These are phyloP conservation scores for Knoxdaviesia proteae DNA, from an alignment of 2,329 filamentous ascomycete species.

Conservation along the genomic window DNA sequence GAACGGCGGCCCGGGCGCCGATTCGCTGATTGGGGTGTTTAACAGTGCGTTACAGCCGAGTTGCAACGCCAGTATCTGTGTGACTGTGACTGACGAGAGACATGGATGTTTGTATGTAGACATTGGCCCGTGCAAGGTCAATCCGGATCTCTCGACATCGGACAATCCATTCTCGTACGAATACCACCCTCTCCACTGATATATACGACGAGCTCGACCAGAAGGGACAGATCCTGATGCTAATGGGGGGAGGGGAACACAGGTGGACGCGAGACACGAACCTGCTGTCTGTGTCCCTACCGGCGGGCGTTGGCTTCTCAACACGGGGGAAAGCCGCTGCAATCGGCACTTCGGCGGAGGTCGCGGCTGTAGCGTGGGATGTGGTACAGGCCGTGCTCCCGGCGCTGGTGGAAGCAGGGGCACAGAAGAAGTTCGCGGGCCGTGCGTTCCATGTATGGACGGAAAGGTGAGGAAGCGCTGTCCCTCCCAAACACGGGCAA, in stretches of 20 bases:
- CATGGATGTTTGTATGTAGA: not conserved
- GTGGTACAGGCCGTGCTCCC: not conserved
- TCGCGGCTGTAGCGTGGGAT: not conserved
- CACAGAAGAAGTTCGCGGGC: not conserved
- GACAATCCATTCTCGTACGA: not conserved
- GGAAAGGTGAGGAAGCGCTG: not conserved
- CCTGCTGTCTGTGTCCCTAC: constrained; percentile 2
- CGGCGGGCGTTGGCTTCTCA: constrained; percentile 2
- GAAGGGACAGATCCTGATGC: too few species aligned
- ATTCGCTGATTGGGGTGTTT: constrained; percentile 8
- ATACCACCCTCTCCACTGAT: not conserved
- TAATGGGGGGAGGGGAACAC: too few species aligned
- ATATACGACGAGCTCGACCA: too few species aligned
- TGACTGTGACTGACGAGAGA: too few species aligned
- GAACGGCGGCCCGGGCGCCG: constrained; percentile 35
- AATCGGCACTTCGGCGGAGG: not conserved
- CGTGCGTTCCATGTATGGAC: constrained; percentile 1
- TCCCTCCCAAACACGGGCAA: too few species aligned
- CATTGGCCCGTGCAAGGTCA: constrained; percentile 1
- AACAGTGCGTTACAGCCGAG: not conserved
- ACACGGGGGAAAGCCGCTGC: not conserved
- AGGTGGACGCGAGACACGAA: constrained; percentile 2
- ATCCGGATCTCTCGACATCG: constrained; percentile 1
- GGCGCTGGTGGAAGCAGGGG: not conserved
- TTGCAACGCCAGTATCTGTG: too few species aligned